Conservation (phyloP, 768 basidiomycete species). For the Thelephora ganbajun region DNA sequence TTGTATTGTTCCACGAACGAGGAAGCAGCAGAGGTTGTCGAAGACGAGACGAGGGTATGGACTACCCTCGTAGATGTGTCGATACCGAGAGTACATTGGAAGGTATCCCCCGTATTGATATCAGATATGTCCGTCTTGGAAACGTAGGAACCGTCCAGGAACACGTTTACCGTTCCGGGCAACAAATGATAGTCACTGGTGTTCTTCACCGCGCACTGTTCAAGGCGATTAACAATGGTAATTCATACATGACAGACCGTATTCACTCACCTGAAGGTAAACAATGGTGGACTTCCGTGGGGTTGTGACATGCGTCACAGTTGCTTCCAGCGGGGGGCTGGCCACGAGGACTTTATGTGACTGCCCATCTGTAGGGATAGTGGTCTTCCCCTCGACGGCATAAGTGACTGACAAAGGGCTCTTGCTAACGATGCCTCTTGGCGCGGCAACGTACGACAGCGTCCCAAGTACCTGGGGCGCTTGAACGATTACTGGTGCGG, state of each 20-base stretch:
- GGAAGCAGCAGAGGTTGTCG: conserved; percentile 22
- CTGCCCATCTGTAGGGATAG: conserved; percentile 39
- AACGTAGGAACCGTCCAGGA: conserved; percentile 43
- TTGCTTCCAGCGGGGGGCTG: conserved; percentile 29
- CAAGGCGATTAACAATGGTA: not conserved
- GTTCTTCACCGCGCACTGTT: conserved; percentile 38
- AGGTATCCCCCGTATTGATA: conserved; percentile 34
- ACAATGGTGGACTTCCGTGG: conserved; percentile 35
- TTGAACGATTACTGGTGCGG: not conserved
- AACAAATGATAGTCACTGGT: conserved; percentile 43
- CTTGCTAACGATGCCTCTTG: conserved; percentile 32
- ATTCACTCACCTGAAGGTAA: conserved; percentile 31
- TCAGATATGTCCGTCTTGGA: conserved; percentile 36
- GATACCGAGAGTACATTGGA: conserved; percentile 39
- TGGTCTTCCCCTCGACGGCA: conserved; percentile 32
- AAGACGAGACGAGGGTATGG: conserved; percentile 28
- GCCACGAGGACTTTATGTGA: conserved; percentile 43
- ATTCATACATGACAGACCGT: not conserved
- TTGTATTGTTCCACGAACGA: conserved; percentile 30
- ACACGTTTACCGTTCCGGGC: conserved; percentile 37
- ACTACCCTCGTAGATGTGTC: conserved; percentile 18
- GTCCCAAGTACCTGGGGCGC: not conserved
- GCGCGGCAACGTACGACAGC: conserved; percentile 17
- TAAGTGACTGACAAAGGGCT: conserved; percentile 40
- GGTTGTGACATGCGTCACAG: conserved; percentile 32